These are phyloP conservation scores for Aspergillus sp. DNA, from an alignment of 2,329 filamentous ascomycete species.

Conservation along the genomic window DNA sequence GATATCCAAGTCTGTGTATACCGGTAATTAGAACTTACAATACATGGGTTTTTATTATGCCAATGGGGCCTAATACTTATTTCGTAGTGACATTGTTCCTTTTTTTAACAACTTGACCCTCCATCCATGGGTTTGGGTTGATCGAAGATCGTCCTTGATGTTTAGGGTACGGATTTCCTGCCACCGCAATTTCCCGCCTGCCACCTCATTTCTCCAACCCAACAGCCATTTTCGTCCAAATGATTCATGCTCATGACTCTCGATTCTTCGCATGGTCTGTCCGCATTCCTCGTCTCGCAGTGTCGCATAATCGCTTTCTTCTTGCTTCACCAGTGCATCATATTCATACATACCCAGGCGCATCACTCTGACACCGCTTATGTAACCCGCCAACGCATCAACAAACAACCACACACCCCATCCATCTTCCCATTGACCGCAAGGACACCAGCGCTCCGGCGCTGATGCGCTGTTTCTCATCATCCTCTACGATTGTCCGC, in stretches of 20 bases:
- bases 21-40: not conserved
- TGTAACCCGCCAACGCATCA: conserved; percentile 1
- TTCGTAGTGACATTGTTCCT: too few species aligned
- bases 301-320: not conserved
- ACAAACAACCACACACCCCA: not conserved
- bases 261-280: not conserved
- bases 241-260: not conserved
- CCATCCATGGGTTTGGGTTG: not conserved
- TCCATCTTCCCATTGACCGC: not conserved
- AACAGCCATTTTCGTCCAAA: not conserved
- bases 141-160: not conserved
- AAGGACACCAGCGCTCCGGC: conserved; percentile 3
- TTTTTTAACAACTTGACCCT: too few species aligned
- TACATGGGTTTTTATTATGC: not conserved
- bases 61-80: too few species aligned
- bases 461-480: conserved; percentile 10
- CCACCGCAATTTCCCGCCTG: conserved; percentile 10
- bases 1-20: not conserved
- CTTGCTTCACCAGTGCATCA: not conserved
- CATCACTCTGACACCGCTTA: not conserved
- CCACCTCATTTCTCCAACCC: conserved; percentile 10
- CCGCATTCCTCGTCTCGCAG: not conserved
- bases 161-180: conserved; percentile 2
- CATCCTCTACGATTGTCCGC: not conserved
- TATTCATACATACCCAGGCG: too few species aligned